phyloP scores from a whole-genome alignment of 2,329 filamentous ascomycete genomes.

The Metarhizium rileyi region DNA sequence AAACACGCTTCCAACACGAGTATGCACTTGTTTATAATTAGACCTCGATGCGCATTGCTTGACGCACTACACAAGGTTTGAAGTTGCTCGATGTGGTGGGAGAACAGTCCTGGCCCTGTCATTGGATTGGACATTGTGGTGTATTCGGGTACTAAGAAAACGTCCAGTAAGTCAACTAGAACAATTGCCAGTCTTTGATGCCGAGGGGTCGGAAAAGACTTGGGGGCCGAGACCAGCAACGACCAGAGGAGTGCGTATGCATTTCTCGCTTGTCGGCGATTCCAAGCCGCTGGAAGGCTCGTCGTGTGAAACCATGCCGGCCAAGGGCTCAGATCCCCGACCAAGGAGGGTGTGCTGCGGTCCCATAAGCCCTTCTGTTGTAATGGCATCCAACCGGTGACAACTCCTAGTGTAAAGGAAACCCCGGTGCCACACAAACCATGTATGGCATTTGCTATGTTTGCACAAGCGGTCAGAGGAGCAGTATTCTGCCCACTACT shows the following conservation, averaged over 20 bases:
- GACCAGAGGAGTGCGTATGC: background rate
- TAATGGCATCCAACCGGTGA: background rate
- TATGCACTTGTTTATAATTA: constrained; percentile 1
- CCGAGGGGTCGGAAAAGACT: background rate
- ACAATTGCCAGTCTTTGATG: background rate
- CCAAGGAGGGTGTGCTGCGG: background rate
- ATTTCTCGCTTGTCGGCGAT: background rate
- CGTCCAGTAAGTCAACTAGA: background rate
- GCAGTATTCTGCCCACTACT: background rate
- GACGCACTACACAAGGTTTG: background rate
- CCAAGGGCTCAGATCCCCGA: background rate
- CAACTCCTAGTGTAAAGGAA: background rate
- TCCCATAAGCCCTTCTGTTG: background rate
- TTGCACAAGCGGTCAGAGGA: background rate
- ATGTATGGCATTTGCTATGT: background rate
- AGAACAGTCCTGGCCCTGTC: background rate
- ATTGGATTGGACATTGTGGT: background rate
- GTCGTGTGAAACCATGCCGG: background rate
- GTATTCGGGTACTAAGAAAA: background rate
- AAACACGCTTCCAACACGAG: background rate
- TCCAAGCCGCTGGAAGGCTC: background rate
- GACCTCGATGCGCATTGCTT: background rate
- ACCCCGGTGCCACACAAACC: background rate
- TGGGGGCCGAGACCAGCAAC: background rate
- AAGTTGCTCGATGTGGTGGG: background rate